phyloP scores from a whole-genome alignment of 2,329 filamentous ascomycete genomes.

The Apiospora aurea region DNA sequence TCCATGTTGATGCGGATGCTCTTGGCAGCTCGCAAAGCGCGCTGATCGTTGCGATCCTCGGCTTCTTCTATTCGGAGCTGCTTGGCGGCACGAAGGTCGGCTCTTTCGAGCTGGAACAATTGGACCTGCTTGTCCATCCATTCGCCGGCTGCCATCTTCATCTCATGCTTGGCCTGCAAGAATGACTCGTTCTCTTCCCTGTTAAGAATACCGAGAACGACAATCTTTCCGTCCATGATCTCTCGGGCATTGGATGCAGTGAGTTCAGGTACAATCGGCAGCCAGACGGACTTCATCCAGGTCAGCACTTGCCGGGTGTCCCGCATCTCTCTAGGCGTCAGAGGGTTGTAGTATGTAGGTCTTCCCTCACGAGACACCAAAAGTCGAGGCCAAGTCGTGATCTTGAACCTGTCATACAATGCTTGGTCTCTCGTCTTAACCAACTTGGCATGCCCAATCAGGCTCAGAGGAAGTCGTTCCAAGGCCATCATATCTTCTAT shows the following conservation, averaged over 20 bases:
- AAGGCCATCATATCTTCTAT: conserved; percentile 90
- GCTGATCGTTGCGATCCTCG: conserved; percentile 89
- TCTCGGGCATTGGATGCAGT: conserved; percentile 90
- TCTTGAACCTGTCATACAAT: conserved; percentile 86
- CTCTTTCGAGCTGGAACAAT: conserved; percentile 88
- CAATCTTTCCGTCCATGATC: conserved; percentile 92
- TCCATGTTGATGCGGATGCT: conserved; percentile 91
- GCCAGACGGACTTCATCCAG: conserved; percentile 98
- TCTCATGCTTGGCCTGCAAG: conserved; percentile 78
- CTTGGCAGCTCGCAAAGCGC: conserved; percentile 86
- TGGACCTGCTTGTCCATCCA: conserved; percentile 98
- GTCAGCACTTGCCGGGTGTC: conserved; percentile 79
- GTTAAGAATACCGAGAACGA: conserved; percentile 90
- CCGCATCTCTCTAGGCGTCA: conserved; percentile 91
- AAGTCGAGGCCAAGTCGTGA: conserved; percentile 94
- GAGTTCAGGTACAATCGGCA: conserved; percentile 93
- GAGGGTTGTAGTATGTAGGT: conserved; percentile 86
- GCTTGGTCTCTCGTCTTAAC: conserved; percentile 86
- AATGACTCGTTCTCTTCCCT: conserved; percentile 83
- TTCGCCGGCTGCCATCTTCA: conserved; percentile 94
- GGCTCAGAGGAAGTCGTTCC: conserved; percentile 82
- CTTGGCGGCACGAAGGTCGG: conserved; percentile 93
- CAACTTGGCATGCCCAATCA: conserved; percentile 90
- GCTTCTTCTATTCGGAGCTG: conserved; percentile 96
- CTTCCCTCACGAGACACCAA: conserved; percentile 89